Conservation (phyloP, 352 stramenopile genomes). For the Globisporangium cederbergense region DNA sequence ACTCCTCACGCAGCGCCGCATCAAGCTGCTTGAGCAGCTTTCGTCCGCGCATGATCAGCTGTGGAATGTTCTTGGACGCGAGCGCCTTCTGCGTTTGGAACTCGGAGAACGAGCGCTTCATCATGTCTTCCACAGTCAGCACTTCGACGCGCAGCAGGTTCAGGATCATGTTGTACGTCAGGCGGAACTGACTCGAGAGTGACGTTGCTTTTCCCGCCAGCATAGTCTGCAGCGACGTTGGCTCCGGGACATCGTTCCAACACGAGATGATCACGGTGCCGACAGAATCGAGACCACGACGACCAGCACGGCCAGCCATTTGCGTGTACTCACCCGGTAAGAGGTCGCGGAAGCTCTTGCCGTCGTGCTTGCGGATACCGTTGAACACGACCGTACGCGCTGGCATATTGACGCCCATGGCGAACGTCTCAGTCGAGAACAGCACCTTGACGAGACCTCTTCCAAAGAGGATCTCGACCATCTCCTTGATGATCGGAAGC, state of each 20-base stretch:
- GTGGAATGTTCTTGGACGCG: constrained; percentile 70
- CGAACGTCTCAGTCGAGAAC: constrained; percentile 99
- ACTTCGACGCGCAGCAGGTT: constrained; percentile 93
- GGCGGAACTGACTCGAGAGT: constrained; percentile 95
- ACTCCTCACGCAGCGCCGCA: constrained; percentile 48
- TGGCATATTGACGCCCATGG: constrained; percentile 99
- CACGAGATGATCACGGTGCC: constrained; percentile 98
- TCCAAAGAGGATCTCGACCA: constrained; percentile 99
- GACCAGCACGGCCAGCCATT: constrained; percentile 97
- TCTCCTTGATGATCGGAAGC: constrained; percentile 99
- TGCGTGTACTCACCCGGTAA: constrained; percentile 90
- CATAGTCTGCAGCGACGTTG: constrained; percentile 91
- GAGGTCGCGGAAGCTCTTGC: constrained; percentile 89
- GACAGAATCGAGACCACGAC: constrained; percentile 95
- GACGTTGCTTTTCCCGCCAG: constrained; percentile 94
- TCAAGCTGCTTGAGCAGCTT: constrained; percentile 50
- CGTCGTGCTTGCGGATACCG: constrained; percentile 97
- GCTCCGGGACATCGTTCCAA: constrained; percentile 97
- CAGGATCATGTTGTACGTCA: constrained; percentile 99
- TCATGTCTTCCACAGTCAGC: constrained; percentile 93
- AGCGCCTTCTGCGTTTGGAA: constrained; percentile 92
- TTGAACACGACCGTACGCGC: constrained; percentile 97
- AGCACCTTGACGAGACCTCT: constrained; percentile 96
- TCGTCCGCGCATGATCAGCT: constrained; percentile 66
- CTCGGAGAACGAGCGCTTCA: constrained; percentile 96